phyloP scores from a whole-genome alignment of 352 stramenopile genomes.

The Pythium sp. region DNA sequence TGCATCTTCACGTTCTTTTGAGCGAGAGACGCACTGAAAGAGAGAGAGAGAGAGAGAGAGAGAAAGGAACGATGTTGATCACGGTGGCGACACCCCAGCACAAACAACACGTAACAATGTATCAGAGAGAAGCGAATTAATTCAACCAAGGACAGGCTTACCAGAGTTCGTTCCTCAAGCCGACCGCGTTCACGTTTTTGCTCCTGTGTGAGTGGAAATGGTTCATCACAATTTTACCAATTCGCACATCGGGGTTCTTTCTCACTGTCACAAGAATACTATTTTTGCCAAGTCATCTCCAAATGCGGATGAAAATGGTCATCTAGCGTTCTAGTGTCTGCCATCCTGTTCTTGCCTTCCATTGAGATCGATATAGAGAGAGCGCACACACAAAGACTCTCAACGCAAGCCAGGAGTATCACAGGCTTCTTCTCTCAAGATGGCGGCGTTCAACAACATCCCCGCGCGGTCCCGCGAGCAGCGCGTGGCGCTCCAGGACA shows the following conservation, averaged over 20 bases:
- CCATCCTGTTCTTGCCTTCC: not conserved
- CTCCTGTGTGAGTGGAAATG: not conserved
- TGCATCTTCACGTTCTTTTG: constrained; percentile 83
- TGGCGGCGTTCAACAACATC: constrained; percentile 74
- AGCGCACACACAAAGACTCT: not conserved
- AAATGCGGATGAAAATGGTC: not conserved
- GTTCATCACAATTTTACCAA: not conserved
- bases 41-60: not conserved
- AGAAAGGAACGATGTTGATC: not conserved
- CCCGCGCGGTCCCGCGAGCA: constrained; percentile 62
- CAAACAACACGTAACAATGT: too few species aligned
- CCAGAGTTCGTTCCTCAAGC: too few species aligned
- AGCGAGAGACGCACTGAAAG: not conserved
- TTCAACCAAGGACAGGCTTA: too few species aligned
- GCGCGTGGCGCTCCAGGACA: constrained; percentile 66
- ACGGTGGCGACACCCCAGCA: not conserved
- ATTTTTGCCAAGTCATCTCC: not conserved
- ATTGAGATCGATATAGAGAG: not conserved
- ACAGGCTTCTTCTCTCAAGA: constrained; percentile 1
- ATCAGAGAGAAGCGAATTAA: too few species aligned
- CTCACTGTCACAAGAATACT: not conserved
- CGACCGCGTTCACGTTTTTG: too few species aligned
- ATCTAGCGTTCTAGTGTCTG: not conserved
- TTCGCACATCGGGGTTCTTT: not conserved
- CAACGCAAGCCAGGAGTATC: not conserved